Conservation (phyloP, 331 rosid species). For the Phaseolus coccineus region DNA sequence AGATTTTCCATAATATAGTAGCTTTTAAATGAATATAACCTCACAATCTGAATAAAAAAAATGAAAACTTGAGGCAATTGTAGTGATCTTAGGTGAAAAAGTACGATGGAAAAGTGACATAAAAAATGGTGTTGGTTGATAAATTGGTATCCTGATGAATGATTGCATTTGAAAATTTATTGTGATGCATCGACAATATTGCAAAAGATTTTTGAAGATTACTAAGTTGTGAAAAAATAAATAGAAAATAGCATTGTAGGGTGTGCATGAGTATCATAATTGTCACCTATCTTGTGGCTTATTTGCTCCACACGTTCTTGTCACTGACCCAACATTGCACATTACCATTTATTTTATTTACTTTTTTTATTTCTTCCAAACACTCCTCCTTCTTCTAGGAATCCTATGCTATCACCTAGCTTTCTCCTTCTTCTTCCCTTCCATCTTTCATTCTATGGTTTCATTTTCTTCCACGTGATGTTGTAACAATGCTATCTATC, state of each 20-base stretch:
- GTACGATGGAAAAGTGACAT: too few relatives aligned
- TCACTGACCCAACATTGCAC: constrained; percentile 44
- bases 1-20: too few relatives aligned
- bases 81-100: too few relatives aligned
- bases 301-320: constrained; percentile 50
- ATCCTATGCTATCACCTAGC: constrained; percentile 42
- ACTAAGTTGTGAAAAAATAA: constrained; percentile 22
- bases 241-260: constrained; percentile 24
- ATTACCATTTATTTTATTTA: constrained; percentile 31
- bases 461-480: background rate
- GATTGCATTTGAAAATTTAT: background rate
- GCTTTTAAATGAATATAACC: too few relatives aligned
- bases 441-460: constrained; percentile 27
- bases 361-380: constrained; percentile 5
- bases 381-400: constrained; percentile 30
- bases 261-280: constrained; percentile 47
- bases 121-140: too few relatives aligned
- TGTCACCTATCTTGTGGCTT: constrained; percentile 43
- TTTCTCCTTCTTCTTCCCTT: background rate
- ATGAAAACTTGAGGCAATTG: too few relatives aligned
- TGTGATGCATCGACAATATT: background rate
- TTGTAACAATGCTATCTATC: background rate
- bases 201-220: background rate
- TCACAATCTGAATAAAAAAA: too few relatives aligned
- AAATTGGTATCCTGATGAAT: too few relatives aligned